A percentile compares a stretch with the other conserved stretches of the same genome.
Conservation (phyloP, 2,329 filamentous ascomycete species). For the Fusarium sp. region DNA sequence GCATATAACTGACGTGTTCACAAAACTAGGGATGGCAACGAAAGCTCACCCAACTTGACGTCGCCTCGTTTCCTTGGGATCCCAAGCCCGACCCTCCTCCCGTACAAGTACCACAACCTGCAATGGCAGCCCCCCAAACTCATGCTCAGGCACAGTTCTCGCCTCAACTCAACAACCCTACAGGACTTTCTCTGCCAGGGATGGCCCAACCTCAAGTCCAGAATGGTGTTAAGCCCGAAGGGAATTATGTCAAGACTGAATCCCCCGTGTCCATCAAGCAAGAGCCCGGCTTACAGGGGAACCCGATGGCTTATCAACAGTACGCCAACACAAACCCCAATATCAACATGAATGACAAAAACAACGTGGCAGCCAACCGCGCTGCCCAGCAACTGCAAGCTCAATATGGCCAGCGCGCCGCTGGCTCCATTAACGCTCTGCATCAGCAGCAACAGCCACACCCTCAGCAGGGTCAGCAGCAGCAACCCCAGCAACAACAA, state of each 20-base stretch:
- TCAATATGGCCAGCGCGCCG: slow-evolving; percentile 72
- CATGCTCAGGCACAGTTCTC: slow-evolving; percentile 50
- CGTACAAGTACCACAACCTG: slow-evolving; percentile 50
- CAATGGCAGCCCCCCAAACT: slow-evolving; percentile 37
- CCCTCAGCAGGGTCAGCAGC: slow-evolving; percentile 42
- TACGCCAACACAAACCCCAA: slow-evolving; percentile 43
- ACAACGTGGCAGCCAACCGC: slow-evolving; percentile 62
- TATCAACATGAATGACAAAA: slow-evolving; percentile 47
- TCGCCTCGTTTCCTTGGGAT: slow-evolving; percentile 96
- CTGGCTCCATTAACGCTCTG: slow-evolving; percentile 73
- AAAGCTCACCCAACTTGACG: slow-evolving; percentile 84
- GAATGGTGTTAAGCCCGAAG: slow-evolving; percentile 59
- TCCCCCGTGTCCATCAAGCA: slow-evolving; percentile 57
- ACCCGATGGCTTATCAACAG: slow-evolving; percentile 50
- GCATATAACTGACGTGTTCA: slow-evolving; percentile 38
- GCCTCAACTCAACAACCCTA: slow-evolving; percentile 42
- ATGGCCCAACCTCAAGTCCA: slow-evolving; percentile 45
- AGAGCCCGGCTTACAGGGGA: slow-evolving; percentile 54
- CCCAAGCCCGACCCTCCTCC: slow-evolving; percentile 76
- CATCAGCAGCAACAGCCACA: slow-evolving; percentile 53
- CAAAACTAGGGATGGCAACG: slow-evolving; percentile 85
- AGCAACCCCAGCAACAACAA: slow-evolving; percentile 24
- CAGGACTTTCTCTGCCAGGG: slow-evolving; percentile 47
- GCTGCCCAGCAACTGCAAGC: slow-evolving; percentile 67
- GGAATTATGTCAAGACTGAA: slow-evolving; percentile 60